Evolutionary conservation across 495 filamentous ascomycete species (phyloP), one percentile per base, ranked within the genome.

Genomic region (Xylaria castorea): DNA sequence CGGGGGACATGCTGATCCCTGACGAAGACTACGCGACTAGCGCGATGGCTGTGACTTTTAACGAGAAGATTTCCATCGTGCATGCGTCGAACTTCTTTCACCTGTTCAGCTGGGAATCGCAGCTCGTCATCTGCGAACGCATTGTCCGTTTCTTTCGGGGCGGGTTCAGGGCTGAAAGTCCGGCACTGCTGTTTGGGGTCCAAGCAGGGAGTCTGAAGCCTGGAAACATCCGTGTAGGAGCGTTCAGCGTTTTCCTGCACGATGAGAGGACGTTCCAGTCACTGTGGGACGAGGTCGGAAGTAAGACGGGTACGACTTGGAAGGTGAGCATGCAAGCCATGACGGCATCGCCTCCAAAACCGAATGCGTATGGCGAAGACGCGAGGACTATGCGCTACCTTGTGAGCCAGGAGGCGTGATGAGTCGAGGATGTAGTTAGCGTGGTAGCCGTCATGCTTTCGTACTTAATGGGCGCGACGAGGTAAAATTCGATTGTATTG

Each of bases 61-160:
- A 81, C 9, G 83, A 84, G 11, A 78, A 83, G 51, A 74, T 92
- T 1, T 86, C 91, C 64, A 87, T 92, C 34, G 75, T 91, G 42
- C 85, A 89, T 71, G 82, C 85, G 0, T 80, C 80, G 1, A 84
- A 84, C 0, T 89, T 92, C 73, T 86, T 92, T 55, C 90, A 92
- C 67, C 81, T 92, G 8, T 92, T 90, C 68, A 73, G 71, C n/a
- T 88, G 80, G 74, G 82, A 86, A 0, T 77, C 86, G 8, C 90
- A 92, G 73, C 76, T 88, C 11, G 50, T 74, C 0, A 75, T 87
- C 11, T 85, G 83, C 2, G 85, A 84, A 71, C 78, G 80, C 6
- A 74, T 91, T 5, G 76, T 86, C 0, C 73, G 68, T 32, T 78
- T 92, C 9, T 77, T 90, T 30, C 66, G 34, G 32, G 32, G 9